Conservation (phyloP, 768 basidiomycete genomes). For the Amyloporia xantha region DNA sequence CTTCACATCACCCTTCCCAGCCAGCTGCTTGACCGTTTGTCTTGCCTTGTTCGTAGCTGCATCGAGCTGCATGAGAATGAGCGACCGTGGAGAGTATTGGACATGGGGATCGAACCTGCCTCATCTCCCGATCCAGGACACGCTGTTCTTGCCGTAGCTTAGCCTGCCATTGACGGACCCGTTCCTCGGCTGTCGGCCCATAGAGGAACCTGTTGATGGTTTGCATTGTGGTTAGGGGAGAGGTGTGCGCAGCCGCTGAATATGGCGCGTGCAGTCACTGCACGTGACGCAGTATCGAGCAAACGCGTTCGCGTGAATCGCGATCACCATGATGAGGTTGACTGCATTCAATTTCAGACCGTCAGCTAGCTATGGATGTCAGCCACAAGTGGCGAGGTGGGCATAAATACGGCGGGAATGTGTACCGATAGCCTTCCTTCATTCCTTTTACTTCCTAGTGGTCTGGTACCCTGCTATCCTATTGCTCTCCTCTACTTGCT, state of each 20-base stretch:
- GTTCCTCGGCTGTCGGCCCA: slow-evolving; percentile 94
- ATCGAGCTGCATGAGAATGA: slow-evolving; percentile 54
- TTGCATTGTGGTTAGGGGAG: slow-evolving; percentile 48
- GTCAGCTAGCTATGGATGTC: not conserved
- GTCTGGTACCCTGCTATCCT: slow-evolving; percentile 5
- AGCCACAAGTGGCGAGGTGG: not conserved
- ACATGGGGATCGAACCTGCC: slow-evolving; percentile 61
- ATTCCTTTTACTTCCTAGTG: not conserved
- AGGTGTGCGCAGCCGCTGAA: not conserved
- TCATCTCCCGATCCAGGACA: slow-evolving; percentile 87
- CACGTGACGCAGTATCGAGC: not conserved
- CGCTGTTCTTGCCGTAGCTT: slow-evolving; percentile 81
- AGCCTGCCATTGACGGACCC: slow-evolving; percentile 83
- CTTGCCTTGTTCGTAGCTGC: slow-evolving; percentile 74
- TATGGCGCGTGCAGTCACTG: not conserved
- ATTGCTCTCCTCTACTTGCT: not conserved
- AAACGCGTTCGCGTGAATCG: too few relatives aligned
- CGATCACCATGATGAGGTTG: not conserved
- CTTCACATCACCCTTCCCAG: slow-evolving; percentile 86
- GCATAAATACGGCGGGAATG: not conserved
- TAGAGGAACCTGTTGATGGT: slow-evolving; percentile 90
- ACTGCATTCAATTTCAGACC: not conserved
- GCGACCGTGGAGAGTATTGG: slow-evolving; percentile 7
- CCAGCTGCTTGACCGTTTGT: slow-evolving; percentile 79
- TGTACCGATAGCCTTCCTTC: not conserved